Conservation (phyloP, 306 rosid genomes). For the Pterocarpus macrocarpus region DNA sequence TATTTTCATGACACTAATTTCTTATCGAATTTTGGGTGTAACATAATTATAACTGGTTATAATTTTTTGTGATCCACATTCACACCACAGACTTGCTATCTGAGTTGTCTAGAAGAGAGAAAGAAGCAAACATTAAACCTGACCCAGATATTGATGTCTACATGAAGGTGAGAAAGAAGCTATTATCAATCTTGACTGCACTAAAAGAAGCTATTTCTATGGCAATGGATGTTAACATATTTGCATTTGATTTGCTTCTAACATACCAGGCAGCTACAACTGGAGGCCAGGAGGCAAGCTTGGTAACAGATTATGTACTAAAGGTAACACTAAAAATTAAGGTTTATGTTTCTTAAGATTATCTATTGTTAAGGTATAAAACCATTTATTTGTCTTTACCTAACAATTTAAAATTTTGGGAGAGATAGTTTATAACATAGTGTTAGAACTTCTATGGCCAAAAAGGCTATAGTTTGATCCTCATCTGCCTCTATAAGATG, state of each 20-base stretch:
- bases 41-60: background rate
- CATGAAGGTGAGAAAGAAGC: slow-evolving; percentile 71
- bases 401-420: too few relatives aligned
- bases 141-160: slow-evolving; percentile 85
- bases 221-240: background rate
- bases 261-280: slow-evolving; percentile 52
- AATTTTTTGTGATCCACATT: background rate
- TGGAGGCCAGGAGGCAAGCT: slow-evolving; percentile 65
- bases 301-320: slow-evolving; percentile 74
- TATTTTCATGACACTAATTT: background rate
- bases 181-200: background rate
- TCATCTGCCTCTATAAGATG: too few relatives aligned
- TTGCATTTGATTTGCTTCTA: slow-evolving; percentile 14
- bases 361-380: too few relatives aligned
- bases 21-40: slow-evolving; percentile 11
- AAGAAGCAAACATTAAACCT: slow-evolving; percentile 74
- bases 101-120: slow-evolving; percentile 87
- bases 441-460: too few relatives aligned
- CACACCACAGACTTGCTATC: slow-evolving; percentile 57
- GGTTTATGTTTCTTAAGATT: background rate
- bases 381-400: too few relatives aligned
- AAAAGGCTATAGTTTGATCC: too few relatives aligned
- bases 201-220: background rate
- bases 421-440: too few relatives aligned
- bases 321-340: slow-evolving; percentile 57